Evolutionary conservation across 75 land plant species (phyloP).

Genomic region (Cunninghamia lanceolata): DNA sequence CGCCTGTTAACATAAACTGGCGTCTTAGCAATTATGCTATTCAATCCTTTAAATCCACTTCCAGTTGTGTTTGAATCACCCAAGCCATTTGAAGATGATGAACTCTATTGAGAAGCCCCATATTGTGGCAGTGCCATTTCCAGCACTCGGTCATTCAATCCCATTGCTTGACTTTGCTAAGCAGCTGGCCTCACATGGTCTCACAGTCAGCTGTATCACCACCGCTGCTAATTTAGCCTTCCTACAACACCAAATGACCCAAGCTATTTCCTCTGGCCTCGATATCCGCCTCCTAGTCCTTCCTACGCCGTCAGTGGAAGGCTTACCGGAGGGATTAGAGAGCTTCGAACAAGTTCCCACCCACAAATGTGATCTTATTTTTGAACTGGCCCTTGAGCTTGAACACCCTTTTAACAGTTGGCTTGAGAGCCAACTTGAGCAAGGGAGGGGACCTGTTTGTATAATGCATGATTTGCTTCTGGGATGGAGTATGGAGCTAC

Average conservation of each 20-base stretch:
- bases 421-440: not conserved
- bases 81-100: not conserved
- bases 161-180: conserved; percentile 32
- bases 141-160: conserved; percentile 37
- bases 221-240: conserved; percentile 29
- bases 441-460: not conserved
- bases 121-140: conserved; percentile 19
- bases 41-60: too few relatives aligned
- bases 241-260: conserved; percentile 7
- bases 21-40: too few relatives aligned
- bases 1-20: too few relatives aligned
- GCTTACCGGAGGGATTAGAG: conserved; percentile 25
- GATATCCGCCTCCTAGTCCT: conserved; percentile 16
- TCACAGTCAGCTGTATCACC: conserved; percentile 30
- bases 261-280: not conserved
- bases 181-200: conserved; percentile 20
- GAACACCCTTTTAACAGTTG: not conserved
- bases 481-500: conserved; percentile 8
- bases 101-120: not conserved
- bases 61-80: too few relatives aligned
- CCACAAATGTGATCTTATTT: not conserved
- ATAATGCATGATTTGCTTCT: conserved; percentile 9
- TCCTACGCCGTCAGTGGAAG: conserved; percentile 18
- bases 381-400: not conserved
- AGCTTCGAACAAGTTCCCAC: conserved; percentile 27